phyloP scores from a whole-genome alignment of 2,329 filamentous ascomycete species.

The Pseudogymnoascus sp. region DNA sequence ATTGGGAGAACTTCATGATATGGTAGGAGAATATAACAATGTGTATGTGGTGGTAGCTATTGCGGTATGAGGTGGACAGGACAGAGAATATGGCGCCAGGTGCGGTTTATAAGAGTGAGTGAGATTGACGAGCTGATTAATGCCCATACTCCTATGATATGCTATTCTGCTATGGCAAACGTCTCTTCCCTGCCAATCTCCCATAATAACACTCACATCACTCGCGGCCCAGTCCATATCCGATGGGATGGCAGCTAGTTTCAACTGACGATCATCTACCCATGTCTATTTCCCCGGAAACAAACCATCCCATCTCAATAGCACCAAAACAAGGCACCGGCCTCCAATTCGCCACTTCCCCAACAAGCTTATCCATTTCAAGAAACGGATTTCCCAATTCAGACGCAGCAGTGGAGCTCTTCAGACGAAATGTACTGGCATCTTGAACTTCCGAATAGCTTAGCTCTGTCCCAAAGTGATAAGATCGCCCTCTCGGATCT shows the following conservation, averaged over 20 bases:
- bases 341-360: not conserved
- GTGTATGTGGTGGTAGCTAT: not conserved
- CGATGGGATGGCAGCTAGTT: not conserved
- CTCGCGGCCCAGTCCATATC: not conserved
- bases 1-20: constrained; percentile 20
- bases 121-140: not conserved
- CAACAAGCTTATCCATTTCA: not conserved
- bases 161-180: not conserved
- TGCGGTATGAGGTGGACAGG: not conserved
- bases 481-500: constrained; percentile 6
- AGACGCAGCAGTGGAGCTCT: too few relatives aligned
- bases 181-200: not conserved
- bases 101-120: not conserved
- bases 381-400: not conserved
- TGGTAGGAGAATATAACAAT: not conserved
- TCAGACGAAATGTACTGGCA: not conserved
- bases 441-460: not conserved
- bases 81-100: not conserved
- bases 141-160: not conserved
- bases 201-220: not conserved
- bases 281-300: constrained; percentile 3
- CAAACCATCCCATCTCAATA: not conserved
- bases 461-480: not conserved
- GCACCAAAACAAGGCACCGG: not conserved
- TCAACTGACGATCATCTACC: not conserved